Evolutionary conservation across 805 yeast genomes (phyloP).

Genomic region (Candida argentea): DNA sequence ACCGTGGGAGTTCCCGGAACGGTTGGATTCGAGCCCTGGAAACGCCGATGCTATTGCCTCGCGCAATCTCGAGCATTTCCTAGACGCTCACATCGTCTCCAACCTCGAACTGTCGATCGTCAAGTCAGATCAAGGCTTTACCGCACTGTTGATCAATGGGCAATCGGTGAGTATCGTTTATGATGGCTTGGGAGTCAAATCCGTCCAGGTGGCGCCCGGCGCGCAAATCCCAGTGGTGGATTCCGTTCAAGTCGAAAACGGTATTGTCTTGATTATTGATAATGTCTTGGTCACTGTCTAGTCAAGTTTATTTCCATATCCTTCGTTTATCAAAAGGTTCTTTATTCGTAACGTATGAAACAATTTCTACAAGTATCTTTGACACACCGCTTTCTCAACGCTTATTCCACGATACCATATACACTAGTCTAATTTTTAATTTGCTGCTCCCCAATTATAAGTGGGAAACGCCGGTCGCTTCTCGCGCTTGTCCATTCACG

Average conservation of each 20-base stretch:
- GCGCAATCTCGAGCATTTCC: slow-evolving; percentile 46
- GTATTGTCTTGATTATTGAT: slow-evolving; percentile 27
- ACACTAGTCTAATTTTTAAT: no score
- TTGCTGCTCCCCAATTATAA: no score
- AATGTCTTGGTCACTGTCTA: slow-evolving; percentile 18
- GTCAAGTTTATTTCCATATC: no score
- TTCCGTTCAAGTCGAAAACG: slow-evolving; percentile 27
- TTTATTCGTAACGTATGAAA: no score
- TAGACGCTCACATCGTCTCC: slow-evolving; percentile 50
- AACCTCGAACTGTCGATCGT: slow-evolving; percentile 12
- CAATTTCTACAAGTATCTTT: no score
- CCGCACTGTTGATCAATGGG: slow-evolving; percentile 12
- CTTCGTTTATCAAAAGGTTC: no score
- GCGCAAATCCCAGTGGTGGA: slow-evolving; percentile 13
- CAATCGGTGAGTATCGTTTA: slow-evolving; percentile 12
- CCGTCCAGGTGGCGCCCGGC: slow-evolving; percentile 1
- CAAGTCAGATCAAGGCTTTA: slow-evolving; percentile 7
- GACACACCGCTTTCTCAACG: no score
- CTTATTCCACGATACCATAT: no score
- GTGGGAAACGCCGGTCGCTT: slow-evolving; percentile 59
- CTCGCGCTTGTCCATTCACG: slow-evolving; percentile 36
- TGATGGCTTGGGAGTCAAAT: neutral
- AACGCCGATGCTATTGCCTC: slow-evolving; percentile 40
- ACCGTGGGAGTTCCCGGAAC: slow-evolving; percentile 77
- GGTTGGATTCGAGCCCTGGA: slow-evolving; percentile 26